These are phyloP conservation scores for Mycena albidolilacea DNA, from an alignment of 768 basidiomycete genomes.

Conservation along the genomic window DNA sequence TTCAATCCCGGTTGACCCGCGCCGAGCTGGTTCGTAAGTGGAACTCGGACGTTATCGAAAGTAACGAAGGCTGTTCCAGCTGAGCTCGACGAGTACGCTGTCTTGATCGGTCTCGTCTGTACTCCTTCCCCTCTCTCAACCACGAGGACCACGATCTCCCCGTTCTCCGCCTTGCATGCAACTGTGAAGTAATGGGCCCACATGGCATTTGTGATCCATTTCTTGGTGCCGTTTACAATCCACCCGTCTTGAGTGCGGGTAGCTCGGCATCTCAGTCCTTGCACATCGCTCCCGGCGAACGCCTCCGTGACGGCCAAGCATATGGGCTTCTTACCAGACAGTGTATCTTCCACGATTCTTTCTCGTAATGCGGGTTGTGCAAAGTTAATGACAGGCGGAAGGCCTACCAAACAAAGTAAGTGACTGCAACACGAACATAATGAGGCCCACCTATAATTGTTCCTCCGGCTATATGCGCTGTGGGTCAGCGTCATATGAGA, in stretches of 20 bases:
- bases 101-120: constrained; percentile 90
- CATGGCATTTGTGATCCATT: constrained; percentile 30
- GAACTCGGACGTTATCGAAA: constrained; percentile 88
- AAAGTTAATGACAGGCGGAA: constrained; percentile 90
- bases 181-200: constrained; percentile 22
- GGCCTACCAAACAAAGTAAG: constrained; percentile 55
- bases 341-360: constrained; percentile 73
- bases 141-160: constrained; percentile 83
- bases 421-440: neutral
- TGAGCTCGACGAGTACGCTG: constrained; percentile 77
- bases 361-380: constrained; percentile 70
- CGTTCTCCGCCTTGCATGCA: constrained; percentile 59
- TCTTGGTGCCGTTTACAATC: constrained; percentile 77
- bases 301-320: constrained; percentile 92
- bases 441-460: constrained; percentile 63
- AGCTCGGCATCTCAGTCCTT: constrained; percentile 81
- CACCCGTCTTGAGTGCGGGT: constrained; percentile 86
- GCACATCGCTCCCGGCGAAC: constrained; percentile 88
- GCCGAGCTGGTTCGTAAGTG: constrained; percentile 88
- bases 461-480: constrained; percentile 65
- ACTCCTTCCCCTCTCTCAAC: constrained; percentile 88
- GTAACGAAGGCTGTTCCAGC: constrained; percentile 88
- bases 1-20: constrained; percentile 71
- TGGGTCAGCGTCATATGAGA: neutral
- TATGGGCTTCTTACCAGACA: constrained; percentile 83